Percentiles rank a stretch among this genome's conserved stretches.
These are phyloP conservation scores for Harrya chromipes DNA, from an alignment of 768 basidiomycete genomes.

Conservation along the genomic window DNA sequence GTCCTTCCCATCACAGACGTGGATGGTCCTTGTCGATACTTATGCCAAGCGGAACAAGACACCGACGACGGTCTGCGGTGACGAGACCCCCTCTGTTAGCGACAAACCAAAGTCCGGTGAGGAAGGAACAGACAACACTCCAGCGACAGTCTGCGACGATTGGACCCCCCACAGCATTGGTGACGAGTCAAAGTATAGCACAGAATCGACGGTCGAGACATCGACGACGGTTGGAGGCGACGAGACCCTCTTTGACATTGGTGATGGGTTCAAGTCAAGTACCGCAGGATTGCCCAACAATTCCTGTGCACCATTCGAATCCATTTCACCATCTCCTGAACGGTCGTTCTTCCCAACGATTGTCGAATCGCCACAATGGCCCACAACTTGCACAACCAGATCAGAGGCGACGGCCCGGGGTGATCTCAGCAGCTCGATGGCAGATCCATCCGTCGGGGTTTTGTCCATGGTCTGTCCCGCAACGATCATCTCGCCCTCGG, in stretches of 20 bases:
- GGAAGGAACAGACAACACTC: too few species aligned
- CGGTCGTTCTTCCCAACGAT: neutral
- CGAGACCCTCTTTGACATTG: too few species aligned
- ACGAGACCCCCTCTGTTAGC: neutral
- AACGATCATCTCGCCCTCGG: neutral
- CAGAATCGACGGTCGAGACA: too few species aligned
- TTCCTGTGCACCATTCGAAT: neutral
- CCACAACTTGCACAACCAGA: neutral
- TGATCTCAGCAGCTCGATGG: neutral
- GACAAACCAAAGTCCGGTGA: too few species aligned
- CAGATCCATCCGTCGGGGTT: neutral
- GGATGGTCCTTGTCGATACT: neutral
- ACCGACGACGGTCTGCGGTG: neutral
- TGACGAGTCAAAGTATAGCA: too few species aligned
- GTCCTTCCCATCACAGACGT: slow-evolving; percentile 1
- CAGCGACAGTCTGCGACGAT: too few species aligned
- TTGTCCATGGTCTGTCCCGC: neutral
- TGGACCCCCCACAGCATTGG: too few species aligned
- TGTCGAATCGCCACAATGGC: neutral
- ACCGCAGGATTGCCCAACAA: neutral
- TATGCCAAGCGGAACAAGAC: neutral
- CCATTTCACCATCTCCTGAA: neutral
- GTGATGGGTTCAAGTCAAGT: too few species aligned
- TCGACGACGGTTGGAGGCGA: too few species aligned
- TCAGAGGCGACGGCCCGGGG: too few species aligned